These are phyloP conservation scores for Colletotrichum sp. DNA, from an alignment of 2,329 filamentous ascomycete genomes.

Conservation along the genomic window DNA sequence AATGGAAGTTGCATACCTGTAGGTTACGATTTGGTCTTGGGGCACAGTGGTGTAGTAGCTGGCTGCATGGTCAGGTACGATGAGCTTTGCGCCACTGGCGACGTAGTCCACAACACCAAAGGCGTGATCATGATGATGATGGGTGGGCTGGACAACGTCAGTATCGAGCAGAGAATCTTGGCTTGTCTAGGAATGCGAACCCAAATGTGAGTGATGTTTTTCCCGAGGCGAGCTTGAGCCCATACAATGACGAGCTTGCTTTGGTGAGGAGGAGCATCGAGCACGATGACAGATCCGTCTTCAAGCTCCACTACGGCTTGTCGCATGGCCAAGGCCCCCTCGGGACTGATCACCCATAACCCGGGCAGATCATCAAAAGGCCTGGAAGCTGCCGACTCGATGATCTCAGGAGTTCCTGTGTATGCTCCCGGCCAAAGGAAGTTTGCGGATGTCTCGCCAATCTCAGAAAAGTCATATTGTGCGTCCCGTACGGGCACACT, in stretches of 20 bases:
- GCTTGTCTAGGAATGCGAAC: neutral
- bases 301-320: slow-evolving; percentile 22
- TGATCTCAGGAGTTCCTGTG: neutral
- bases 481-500: neutral
- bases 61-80: neutral
- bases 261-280: slow-evolving; percentile 23
- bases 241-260: slow-evolving; percentile 22
- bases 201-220: slow-evolving; percentile 20
- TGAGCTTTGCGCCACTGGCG: neutral
- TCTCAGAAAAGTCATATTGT: neutral
- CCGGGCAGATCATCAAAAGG: neutral
- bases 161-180: neutral
- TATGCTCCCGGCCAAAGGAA: slow-evolving; percentile 18
- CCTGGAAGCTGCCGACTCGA: neutral
- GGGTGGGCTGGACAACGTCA: neutral
- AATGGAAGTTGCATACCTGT: neutral
- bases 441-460: slow-evolving; percentile 15
- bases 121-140: neutral
- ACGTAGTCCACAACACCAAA: neutral
- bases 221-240: slow-evolving; percentile 14
- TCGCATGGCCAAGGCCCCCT: neutral
- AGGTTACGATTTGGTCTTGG: neutral
- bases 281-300: slow-evolving; percentile 10
- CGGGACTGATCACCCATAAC: neutral
- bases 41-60: neutral